These are phyloP conservation scores for Leucocoprinus birnbaumii DNA, from an alignment of 768 basidiomycete species.

Conservation along the genomic window DNA sequence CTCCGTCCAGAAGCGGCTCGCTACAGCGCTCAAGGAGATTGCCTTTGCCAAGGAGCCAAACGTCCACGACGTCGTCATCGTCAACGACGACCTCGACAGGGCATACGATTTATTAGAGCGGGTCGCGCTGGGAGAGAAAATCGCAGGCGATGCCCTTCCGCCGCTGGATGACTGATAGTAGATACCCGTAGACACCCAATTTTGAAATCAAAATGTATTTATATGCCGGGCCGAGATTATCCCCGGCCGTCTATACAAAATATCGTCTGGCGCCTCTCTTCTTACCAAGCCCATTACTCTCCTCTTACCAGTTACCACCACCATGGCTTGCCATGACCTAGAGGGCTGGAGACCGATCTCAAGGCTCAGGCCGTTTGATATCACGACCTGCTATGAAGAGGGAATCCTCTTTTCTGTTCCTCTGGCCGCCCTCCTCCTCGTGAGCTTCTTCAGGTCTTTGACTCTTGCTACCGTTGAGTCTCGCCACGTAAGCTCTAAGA, in stretches of 20 bases:
- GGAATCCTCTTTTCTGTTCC: conserved; percentile 57
- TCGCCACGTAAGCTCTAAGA: conserved; percentile 39
- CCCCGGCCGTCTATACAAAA: too few species aligned
- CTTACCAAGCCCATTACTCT: not conserved
- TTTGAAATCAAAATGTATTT: not conserved
- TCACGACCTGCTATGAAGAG: conserved; percentile 82
- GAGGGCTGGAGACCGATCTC: conserved; percentile 74
- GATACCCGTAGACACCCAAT: not conserved
- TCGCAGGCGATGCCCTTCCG: conserved; percentile 64
- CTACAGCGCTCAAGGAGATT: conserved; percentile 77
- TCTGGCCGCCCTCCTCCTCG: conserved; percentile 42
- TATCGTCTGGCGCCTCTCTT: not conserved
- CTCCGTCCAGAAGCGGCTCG: conserved; percentile 70
- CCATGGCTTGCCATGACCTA: conserved; percentile 39
- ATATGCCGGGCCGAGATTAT: not conserved
- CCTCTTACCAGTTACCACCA: conserved; percentile 38
- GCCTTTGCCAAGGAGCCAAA: conserved; percentile 76
- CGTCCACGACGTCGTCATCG: conserved; percentile 78
- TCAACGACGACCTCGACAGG: conserved; percentile 86
- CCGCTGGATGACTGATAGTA: conserved; percentile 52
- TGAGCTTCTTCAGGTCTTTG: conserved; percentile 35
- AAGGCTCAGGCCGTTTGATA: conserved; percentile 59
- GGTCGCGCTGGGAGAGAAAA: conserved; percentile 69
- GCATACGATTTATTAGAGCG: conserved; percentile 78
- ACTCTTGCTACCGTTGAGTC: conserved; percentile 21